phyloP scores from a whole-genome alignment of 495 filamentous ascomycete genomes.

The Penicillium atrosanguineum region DNA sequence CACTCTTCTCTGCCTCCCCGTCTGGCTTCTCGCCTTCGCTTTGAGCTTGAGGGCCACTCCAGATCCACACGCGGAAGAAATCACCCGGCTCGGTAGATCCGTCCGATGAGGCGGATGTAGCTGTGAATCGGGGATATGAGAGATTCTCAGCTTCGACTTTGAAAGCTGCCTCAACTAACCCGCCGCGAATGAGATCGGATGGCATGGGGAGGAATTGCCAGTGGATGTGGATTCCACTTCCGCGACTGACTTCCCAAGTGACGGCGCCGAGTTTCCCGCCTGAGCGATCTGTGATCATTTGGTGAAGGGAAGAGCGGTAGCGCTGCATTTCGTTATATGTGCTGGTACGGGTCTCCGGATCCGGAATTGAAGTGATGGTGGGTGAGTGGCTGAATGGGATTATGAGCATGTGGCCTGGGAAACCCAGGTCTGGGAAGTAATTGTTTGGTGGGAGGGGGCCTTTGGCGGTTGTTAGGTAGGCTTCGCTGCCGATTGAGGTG shows the following conservation, averaged over 20 bases:
- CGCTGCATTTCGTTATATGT: constrained; percentile 76
- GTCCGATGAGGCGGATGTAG: constrained; percentile 7
- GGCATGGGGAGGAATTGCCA: constrained; percentile 93
- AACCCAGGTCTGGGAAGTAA: constrained; percentile 67
- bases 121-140: constrained; percentile 56
- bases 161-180: constrained; percentile 79
- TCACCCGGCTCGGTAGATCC: constrained; percentile 57
- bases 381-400: constrained; percentile 79
- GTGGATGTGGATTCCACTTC: constrained; percentile 76
- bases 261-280: constrained; percentile 68
- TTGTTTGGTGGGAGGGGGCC: constrained; percentile 71
- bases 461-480: constrained; percentile 88
- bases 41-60: constrained; percentile 37
- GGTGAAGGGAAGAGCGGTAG: constrained; percentile 69
- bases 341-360: constrained; percentile 47
- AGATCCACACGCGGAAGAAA: constrained; percentile 84
- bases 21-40: constrained; percentile 10
- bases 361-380: constrained; percentile 59
- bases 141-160: constrained; percentile 78
- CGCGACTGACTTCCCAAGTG: constrained; percentile 85
- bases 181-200: constrained; percentile 56
- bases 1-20: constrained; percentile 5
- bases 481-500: constrained; percentile 76
- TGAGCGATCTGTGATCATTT: constrained; percentile 55
- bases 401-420: constrained; percentile 85